Conservation (phyloP, 257 asterid genomes). For the Nicotiana otophora region DNA sequence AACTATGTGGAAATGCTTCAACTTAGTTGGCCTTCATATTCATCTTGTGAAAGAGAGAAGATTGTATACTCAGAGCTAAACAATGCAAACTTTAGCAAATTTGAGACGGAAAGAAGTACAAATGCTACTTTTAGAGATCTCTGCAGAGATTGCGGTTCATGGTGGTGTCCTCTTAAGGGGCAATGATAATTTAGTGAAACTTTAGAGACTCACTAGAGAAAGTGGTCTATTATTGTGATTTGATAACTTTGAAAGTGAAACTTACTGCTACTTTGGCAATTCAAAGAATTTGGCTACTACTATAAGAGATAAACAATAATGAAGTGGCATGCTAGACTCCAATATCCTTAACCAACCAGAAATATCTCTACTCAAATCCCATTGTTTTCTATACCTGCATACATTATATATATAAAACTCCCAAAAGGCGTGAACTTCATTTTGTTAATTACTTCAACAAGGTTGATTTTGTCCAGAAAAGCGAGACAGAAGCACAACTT, state of each 20-base stretch:
- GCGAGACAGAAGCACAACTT: not conserved
- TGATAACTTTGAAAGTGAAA: not conserved
- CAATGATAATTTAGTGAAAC: not conserved
- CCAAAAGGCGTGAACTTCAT: not conserved
- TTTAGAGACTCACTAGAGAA: not conserved
- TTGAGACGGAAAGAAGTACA: not conserved
- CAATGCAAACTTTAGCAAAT: not conserved
- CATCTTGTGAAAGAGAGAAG: not conserved
- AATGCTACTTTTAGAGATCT: not conserved
- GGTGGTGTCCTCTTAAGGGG: not conserved
- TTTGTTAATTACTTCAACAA: not conserved
- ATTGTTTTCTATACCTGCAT: not conserved
- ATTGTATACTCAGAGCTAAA: not conserved
- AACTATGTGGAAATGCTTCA: not conserved
- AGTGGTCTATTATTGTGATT: not conserved
- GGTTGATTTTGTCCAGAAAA: not conserved
- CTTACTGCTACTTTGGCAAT: not conserved
- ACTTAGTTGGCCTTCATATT: not conserved
- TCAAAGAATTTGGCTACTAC: not conserved
- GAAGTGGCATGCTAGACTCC: not conserved
- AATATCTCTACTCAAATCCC: not conserved
- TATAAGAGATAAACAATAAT: not conserved
- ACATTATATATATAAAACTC: not conserved
- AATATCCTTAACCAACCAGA: not conserved
- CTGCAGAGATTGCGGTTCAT: not conserved